phyloP scores from a whole-genome alignment of 2,329 filamentous ascomycete genomes.

The Aureobasidium sp. region DNA sequence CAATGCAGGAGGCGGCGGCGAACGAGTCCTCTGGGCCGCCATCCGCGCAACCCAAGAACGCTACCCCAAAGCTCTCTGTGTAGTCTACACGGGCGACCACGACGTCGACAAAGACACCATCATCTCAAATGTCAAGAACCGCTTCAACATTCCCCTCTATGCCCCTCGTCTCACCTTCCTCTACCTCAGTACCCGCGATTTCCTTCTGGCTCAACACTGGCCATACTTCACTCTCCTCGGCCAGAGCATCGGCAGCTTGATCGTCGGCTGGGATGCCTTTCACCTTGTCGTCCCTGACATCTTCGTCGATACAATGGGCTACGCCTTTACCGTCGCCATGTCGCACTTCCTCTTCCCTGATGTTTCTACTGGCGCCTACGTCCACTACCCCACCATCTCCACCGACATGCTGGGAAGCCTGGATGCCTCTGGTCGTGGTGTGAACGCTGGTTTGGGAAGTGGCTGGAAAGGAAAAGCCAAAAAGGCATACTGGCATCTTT shows the following conservation, averaged over 20 bases:
- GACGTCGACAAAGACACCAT: conserved; percentile 76
- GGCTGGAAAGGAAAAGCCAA: conserved; percentile 67
- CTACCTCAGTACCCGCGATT: conserved; percentile 81
- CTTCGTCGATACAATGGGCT: conserved; percentile 97
- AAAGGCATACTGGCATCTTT: conserved; percentile 76
- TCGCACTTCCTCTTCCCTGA: conserved; percentile 72
- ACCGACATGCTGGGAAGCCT: conserved; percentile 93
- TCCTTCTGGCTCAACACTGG: conserved; percentile 80
- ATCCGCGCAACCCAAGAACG: conserved; percentile 82
- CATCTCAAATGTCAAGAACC: conserved; percentile 55
- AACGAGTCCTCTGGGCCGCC: conserved; percentile 93
- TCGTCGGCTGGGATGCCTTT: conserved; percentile 89
- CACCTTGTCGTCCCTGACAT: conserved; percentile 86
- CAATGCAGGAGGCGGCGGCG: conserved; percentile 92
- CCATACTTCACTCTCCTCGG: conserved; percentile 87
- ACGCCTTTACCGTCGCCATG: conserved; percentile 80
- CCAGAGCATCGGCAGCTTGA: conserved; percentile 82
- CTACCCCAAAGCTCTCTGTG: conserved; percentile 81
- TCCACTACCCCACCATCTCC: conserved; percentile 96
- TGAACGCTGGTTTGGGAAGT: conserved; percentile 75
- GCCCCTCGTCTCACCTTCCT: conserved; percentile 77
- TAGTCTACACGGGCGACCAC: conserved; percentile 94
- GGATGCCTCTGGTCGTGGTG: conserved; percentile 56
- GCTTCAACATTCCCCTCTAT: conserved; percentile 89
- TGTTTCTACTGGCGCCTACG: conserved; percentile 84